Evolutionary conservation across 1,284 basidiomycete genomes (phyloP), one percentile per base, ranked within the genome.

Genomic region (Porogramme epimiltina): DNA sequence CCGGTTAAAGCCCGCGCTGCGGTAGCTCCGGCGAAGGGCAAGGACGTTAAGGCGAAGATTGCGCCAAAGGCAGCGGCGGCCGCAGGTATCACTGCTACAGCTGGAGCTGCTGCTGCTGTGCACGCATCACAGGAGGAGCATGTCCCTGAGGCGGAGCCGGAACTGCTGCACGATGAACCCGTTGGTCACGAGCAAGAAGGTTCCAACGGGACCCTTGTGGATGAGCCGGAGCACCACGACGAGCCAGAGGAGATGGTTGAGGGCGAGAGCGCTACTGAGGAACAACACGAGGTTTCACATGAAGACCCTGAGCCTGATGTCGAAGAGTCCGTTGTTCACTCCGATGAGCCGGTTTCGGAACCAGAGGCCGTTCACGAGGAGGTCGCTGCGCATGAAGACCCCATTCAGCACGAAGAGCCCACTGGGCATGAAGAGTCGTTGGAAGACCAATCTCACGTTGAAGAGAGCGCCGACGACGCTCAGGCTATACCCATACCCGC

Each of bases 161-260:
- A 48, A 19, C 23, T 33, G 11, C 42, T 20, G 4, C 40, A 51
- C 19, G 59, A 56, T 31, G 55, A 59, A 36, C 51, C 51, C 1
- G 51, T 54, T 36, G 51, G 49, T 20, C 54, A 52, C 31, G 60
- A 53, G 41, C 54, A 62, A n/a, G 58, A 59, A 34, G 56, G 51
- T 24, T 60, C 59, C 2, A n/a, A n/a, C n/a, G 55, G 48, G 20
- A 61, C 39, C 4, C 40, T 56, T 33, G 54, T 53, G 6, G 51
- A 56, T 22, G 57, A 59, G 19, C 51, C 48, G 10, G 48, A 51
- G 34, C 52, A 53, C 33, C 54, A 56, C 31, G 56, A 58, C 24
- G 57, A 59, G 39, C 57, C 54, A 11, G 54, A 56, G 50, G 58
- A 56, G 41, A 48, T 56, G 26, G 60, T 54, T 37, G 52, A 62